A percentile compares a stretch with the other conserved stretches of the same genome.
Conservation (phyloP, 2,329 filamentous ascomycete genomes). For the Colletotrichum sp. region DNA sequence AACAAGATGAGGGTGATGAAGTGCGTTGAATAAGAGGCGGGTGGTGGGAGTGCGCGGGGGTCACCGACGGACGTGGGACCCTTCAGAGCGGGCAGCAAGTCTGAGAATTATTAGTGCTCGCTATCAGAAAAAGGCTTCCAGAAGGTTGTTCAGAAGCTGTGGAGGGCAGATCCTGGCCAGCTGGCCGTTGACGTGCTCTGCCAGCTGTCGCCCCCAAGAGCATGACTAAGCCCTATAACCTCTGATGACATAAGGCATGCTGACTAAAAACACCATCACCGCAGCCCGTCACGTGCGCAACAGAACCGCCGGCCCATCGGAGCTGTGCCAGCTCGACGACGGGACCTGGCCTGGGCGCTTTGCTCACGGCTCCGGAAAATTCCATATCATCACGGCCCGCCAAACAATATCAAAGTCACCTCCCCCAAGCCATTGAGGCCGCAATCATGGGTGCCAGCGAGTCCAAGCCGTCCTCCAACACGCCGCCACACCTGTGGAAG, state of each 20-base stretch:
- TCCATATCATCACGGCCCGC: constrained; percentile 23
- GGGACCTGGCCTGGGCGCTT: background rate
- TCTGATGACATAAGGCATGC: background rate
- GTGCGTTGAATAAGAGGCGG: background rate
- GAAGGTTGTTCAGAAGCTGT: background rate
- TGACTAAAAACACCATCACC: background rate
- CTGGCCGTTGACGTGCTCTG: background rate
- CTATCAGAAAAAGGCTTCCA: background rate
- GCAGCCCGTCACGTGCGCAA: background rate
- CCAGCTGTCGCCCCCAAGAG: background rate
- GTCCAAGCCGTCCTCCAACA: constrained; percentile 56
- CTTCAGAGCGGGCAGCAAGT: background rate
- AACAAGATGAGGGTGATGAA: constrained; percentile 11
- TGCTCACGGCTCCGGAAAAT: constrained; percentile 21
- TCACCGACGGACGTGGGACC: background rate
- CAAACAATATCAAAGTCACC: constrained; percentile 16
- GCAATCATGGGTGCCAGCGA: constrained; percentile 61
- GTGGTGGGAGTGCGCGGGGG: background rate
- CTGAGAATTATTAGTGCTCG: background rate
- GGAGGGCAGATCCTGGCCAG: background rate
- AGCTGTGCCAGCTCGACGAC: constrained; percentile 22
- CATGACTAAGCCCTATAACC: background rate
- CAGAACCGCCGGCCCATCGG: constrained; percentile 5
- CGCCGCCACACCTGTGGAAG: constrained; percentile 56
- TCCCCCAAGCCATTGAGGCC: constrained; percentile 26